A percentile compares a stretch with the other conserved stretches of the same genome.
Conservation (phyloP, 805 yeast species). For the Tetrapisispora arboricola region DNA sequence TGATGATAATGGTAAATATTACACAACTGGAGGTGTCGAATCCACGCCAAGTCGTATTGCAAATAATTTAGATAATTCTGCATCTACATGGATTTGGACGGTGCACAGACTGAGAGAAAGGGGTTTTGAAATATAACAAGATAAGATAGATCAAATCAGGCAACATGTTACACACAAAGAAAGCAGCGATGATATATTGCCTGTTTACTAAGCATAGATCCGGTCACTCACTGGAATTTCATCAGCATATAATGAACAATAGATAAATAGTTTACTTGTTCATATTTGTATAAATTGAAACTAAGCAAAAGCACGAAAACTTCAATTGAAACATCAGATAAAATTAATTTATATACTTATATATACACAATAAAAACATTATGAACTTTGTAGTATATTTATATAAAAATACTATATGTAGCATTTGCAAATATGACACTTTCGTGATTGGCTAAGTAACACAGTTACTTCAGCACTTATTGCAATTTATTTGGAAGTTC, state of each 20-base stretch:
- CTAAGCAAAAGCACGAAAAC: no score
- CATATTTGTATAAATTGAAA: background rate
- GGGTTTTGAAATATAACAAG: conserved; percentile 25
- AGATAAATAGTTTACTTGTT: background rate
- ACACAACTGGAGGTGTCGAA: conserved; percentile 48
- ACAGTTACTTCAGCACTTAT: no score
- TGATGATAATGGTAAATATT: conserved; percentile 62
- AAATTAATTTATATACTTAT: no score
- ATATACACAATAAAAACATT: no score
- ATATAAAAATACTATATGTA: background rate
- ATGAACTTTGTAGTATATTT: no score
- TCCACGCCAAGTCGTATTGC: conserved; percentile 51
- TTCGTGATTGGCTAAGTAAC: no score
- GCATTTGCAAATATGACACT: background rate
- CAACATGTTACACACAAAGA: no score
- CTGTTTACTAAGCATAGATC: no score
- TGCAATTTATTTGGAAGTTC: no score
- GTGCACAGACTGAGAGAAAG: conserved; percentile 47
- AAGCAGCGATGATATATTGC: no score
- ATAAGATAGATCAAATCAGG: background rate
- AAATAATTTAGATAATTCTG: conserved; percentile 46
- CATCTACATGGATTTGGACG: conserved; percentile 75
- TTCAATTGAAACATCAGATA: no score
- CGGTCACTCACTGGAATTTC: no score
- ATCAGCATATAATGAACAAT: background rate